Base-by-base conservation (phyloP, 1,139 yeast species). In the Zhuliangozyma parablackwelliae region DNA sequence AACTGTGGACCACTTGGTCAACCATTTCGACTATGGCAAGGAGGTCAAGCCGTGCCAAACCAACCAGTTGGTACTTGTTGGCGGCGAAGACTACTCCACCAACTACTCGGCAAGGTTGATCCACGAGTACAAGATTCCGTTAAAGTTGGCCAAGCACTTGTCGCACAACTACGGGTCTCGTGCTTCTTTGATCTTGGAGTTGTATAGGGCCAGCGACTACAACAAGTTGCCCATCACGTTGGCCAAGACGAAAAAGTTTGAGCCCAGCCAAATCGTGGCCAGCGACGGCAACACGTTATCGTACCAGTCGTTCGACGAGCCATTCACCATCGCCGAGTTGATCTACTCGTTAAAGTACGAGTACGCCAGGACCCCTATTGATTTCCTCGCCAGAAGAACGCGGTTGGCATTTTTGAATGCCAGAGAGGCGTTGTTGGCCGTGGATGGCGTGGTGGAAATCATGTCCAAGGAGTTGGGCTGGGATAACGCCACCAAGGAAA, bases 361-460 rank as follows among this genome's bases (percentile, higher is more conserved):
- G 68, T 88, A 88, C 58, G 80, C 89, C 34, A 76, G 95, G 63
- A 85, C 92, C 10, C 95, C 96, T 35, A 65, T 83, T 41, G 97
- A 90, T 62, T 89, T 90, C 72, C 72, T 90, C 47, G 89, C 95
- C 40, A 83, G 97, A 70, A 83, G 97, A 72, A 83, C 95, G 39
- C 81, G 97, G 64, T 79, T 88, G 58, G 96, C 96, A 2, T 90
- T 89, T 69, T 72, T 90, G 57, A 90, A 90, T 64, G 88, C 95
- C 33, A 80, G 80, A 59, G 92, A 86, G 49, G 96, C 97, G 24
- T 66, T 81, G 47, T 72, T 67, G 42, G 87, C 95, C 10, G 81
- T 90, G 38, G 95, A 89, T 44, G 84, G 84, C 43, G 95, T 90
- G 32, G 89, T 87, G 39, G 86, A 84, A 50, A 74, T 88, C 45